Evolutionary conservation across 441 rosid species (phyloP).

Genomic region (Viola pubescens): DNA sequence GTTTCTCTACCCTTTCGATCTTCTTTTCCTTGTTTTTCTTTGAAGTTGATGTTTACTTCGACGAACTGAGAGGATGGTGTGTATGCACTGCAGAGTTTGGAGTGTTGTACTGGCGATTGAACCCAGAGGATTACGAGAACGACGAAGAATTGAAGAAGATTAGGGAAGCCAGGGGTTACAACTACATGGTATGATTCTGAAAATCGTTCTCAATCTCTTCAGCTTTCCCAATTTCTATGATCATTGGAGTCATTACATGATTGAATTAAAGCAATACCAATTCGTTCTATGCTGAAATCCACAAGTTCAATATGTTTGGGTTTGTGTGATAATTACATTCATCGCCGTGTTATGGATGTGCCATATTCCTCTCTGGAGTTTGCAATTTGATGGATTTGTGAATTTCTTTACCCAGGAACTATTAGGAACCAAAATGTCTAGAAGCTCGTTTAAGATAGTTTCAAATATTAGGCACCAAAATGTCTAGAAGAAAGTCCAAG

Average conservation of each 20-base stretch:
- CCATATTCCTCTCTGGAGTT: background rate
- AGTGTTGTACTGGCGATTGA: slow-evolving; percentile 68
- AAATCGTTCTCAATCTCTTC: no score
- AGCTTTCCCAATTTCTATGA: no score
- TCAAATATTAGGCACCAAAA: no score
- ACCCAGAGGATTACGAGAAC: slow-evolving; percentile 58
- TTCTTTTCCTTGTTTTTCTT: background rate
- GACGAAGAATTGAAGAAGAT: slow-evolving; percentile 52
- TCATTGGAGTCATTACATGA: background rate
- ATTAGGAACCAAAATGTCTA: no score
- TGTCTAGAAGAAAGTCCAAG: no score
- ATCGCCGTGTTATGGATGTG: no score
- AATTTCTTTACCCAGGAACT: no score
- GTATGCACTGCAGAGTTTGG: slow-evolving; percentile 46
- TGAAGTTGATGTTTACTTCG: background rate
- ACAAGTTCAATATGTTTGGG: background rate
- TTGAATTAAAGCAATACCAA: background rate
- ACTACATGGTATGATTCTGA: slow-evolving; percentile 52
- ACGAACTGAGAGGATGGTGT: background rate
- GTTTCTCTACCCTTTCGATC: background rate
- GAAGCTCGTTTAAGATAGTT: no score
- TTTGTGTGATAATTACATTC: no score
- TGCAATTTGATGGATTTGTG: no score
- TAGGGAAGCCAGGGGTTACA: slow-evolving; percentile 68
- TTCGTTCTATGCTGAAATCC: background rate